A percentile compares a stretch with the other conserved stretches of the same genome.
phyloP scores from a whole-genome alignment of 495 filamentous ascomycete species.

The Parmelia sp. region DNA sequence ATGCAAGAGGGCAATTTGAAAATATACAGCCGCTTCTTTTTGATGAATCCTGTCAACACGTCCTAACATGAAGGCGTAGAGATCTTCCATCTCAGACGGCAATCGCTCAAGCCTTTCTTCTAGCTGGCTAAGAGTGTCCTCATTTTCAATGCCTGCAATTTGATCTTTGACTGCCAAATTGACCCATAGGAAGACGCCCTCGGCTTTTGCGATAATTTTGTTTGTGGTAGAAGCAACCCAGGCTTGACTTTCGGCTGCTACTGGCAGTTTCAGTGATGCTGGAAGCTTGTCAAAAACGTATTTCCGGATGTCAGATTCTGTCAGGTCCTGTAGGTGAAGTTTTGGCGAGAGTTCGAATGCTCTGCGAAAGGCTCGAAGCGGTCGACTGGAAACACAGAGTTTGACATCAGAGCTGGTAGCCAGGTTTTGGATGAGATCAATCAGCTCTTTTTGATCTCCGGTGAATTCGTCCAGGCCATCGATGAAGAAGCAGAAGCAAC shows the following conservation, averaged over 20 bases:
- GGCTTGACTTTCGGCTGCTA: not conserved
- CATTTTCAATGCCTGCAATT: not conserved
- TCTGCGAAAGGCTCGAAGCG: not conserved
- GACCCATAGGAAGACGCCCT: conserved; percentile 14
- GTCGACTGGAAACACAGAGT: not conserved
- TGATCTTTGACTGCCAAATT: conserved; percentile 2
- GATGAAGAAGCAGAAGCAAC: not conserved
- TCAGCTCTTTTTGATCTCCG: not conserved
- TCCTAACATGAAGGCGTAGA: conserved; percentile 4
- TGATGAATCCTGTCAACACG: not conserved
- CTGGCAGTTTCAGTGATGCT: too few species aligned
- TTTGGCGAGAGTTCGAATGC: not conserved
- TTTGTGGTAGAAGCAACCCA: not conserved
- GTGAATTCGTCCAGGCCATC: not conserved
- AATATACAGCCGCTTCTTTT: not conserved
- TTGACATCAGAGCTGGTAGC: not conserved
- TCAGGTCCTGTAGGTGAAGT: not conserved
- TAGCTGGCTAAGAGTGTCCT: not conserved
- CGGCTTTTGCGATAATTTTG: not conserved
- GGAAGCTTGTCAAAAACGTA: not conserved
- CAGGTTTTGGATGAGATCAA: not conserved
- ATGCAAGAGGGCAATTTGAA: not conserved
- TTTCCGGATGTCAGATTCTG: not conserved
- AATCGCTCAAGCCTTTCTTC: not conserved
- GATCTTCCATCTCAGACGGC: not conserved